Percentiles rank a stretch among this genome's conserved stretches.
These are phyloP conservation scores for Talaromyces funiculosus DNA, from an alignment of 2,329 filamentous ascomycete species.

Conservation along the genomic window DNA sequence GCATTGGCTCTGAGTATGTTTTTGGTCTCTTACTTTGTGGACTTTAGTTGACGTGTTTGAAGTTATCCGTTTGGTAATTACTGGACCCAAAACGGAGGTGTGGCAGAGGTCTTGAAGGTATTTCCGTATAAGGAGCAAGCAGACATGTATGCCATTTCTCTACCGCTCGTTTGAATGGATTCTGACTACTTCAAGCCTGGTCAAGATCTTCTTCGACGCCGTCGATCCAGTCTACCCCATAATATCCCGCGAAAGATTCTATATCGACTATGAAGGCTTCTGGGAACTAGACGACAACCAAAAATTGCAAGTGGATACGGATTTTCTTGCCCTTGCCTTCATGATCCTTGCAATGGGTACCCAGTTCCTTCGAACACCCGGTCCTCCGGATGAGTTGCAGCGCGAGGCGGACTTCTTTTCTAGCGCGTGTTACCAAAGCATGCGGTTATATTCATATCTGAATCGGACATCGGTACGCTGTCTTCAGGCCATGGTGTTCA, in stretches of 20 bases:
- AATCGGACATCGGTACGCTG: slow-evolving; percentile 13
- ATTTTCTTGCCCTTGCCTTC: slow-evolving; percentile 15
- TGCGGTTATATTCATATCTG: slow-evolving; percentile 13
- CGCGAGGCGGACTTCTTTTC: slow-evolving; percentile 14
- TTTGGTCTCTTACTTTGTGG: background rate
- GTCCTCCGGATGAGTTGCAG: background rate
- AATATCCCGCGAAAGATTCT: slow-evolving; percentile 10
- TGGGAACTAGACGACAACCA: slow-evolving; percentile 9
- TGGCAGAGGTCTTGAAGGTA: slow-evolving; percentile 12
- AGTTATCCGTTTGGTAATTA: slow-evolving; percentile 15
- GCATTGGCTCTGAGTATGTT: slow-evolving; percentile 11
- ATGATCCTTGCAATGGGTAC: slow-evolving; percentile 15
- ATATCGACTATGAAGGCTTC: slow-evolving; percentile 13
- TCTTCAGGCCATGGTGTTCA: slow-evolving; percentile 14
- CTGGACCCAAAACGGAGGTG: slow-evolving; percentile 13
- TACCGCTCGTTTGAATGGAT: background rate
- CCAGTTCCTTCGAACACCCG: slow-evolving; percentile 10
- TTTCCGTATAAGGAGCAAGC: slow-evolving; percentile 13
- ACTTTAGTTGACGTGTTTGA: background rate
- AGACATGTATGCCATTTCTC: slow-evolving; percentile 11
- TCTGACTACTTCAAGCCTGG: slow-evolving; percentile 5
- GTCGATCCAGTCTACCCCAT: slow-evolving; percentile 15
- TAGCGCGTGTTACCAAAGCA: slow-evolving; percentile 14
- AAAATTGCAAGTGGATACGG: slow-evolving; percentile 7
- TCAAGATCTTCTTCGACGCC: slow-evolving; percentile 13